Base-by-base conservation (phyloP, 1,139 yeast genomes). In the Arxiozyma heterogenica region DNA sequence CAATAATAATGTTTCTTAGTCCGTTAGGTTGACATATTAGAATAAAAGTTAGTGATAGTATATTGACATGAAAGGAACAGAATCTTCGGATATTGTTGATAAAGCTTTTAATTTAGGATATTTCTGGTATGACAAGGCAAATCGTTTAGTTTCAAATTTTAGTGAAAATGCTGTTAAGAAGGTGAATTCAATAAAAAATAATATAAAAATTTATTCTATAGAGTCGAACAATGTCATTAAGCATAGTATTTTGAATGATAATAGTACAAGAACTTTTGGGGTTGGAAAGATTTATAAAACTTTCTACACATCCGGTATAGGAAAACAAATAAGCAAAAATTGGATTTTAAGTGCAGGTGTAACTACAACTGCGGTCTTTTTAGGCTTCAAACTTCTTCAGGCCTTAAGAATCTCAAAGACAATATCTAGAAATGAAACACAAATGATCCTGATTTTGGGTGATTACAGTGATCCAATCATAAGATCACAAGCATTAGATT, bases 391-490 rank as follows among this genome's bases (percentile, higher is more conserved):
- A 44, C 41, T 53, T 18, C 41, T 47, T 21, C 51, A 53, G 25
- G 49, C 57, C 8, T 43, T 58, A n/a, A 41, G 30, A 2, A 43
- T 60, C n/a, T 64, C 68, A 11, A 53, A 54, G 21, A 62, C 59
- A 47, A 46, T 66, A 41, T 58, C 61, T 12, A 57, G 60, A 41
- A 54, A 56, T 30, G 64, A 64, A 47, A 52, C 59, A 7, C 34
- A 50, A 20, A 43, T 50, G 4, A 39, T 50, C 9, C 22, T 69
- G 46, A 59, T 69, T 4, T 55, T 69, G 11, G 72, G 72, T 1
- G 67, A 67, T 52, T 64, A 65, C 62, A 63, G 62, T 23, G 72
- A 69, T 55, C 71, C 72, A 3, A 63, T 69, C 9, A 60, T 68
- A 6, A 61, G 71, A 49, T 60, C 64, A 11, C 69, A 67, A 51